Conservation (phyloP, 768 basidiomycete species). For the Calocera viscosa region DNA sequence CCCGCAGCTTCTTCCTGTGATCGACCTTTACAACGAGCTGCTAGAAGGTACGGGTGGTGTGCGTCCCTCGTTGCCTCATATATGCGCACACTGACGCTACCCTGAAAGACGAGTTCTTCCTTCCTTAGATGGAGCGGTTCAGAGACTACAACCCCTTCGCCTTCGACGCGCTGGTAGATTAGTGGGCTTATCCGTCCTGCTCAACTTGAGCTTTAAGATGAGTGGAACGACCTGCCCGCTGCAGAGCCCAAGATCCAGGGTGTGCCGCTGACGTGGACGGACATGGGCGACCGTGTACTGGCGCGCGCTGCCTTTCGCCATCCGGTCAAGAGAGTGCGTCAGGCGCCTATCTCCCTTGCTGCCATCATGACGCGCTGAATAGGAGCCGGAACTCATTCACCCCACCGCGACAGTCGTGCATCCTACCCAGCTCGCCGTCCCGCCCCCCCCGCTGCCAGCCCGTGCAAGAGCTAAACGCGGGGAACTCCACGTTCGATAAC, state of each 20-base stretch:
- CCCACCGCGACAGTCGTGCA: conserved; percentile 71
- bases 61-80: conserved; percentile 59
- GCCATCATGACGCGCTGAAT: conserved; percentile 10
- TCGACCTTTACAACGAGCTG: conserved; percentile 69
- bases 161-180: conserved; percentile 63
- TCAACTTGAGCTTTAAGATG: conserved; percentile 73
- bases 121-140: conserved; percentile 24
- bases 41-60: conserved; percentile 90
- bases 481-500: background rate
- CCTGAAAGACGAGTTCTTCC: background rate
- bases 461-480: background rate
- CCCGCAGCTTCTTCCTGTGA: conserved; percentile 62
- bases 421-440: background rate
- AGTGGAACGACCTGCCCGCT: conserved; percentile 38
- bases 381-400: conserved; percentile 80
- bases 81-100: background rate
- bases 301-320: conserved; percentile 61
- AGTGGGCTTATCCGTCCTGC: conserved; percentile 64
- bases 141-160: conserved; percentile 49
- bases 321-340: conserved; percentile 81
- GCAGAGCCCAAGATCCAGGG: conserved; percentile 31
- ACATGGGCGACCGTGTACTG: conserved; percentile 62
- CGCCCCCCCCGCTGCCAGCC: background rate
- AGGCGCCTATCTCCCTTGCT: background rate
- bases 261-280: conserved; percentile 45